These are phyloP conservation scores for Kwoniella heveanensis DNA, from an alignment of 768 basidiomycete genomes.

Conservation along the genomic window DNA sequence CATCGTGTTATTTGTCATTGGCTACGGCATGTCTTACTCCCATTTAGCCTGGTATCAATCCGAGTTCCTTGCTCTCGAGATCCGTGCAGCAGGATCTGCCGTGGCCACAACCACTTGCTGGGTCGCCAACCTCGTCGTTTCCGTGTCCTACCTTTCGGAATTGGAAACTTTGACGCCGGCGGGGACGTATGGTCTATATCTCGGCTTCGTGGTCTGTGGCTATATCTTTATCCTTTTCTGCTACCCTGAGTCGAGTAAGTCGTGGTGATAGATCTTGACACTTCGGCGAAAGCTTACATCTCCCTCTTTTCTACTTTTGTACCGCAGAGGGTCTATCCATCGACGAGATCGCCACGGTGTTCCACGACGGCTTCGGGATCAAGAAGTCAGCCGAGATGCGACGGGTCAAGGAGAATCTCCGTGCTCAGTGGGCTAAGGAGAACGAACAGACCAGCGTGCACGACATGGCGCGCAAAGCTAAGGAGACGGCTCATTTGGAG, in stretches of 20 bases:
- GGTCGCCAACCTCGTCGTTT: constrained; percentile 34
- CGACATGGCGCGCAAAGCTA: constrained; percentile 4
- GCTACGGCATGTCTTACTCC: constrained; percentile 21
- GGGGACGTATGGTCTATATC: constrained; percentile 30
- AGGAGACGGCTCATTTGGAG: constrained; percentile 11
- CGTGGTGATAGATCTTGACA: too few species aligned
- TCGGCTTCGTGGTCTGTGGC: constrained; percentile 21
- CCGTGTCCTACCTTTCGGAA: constrained; percentile 28
- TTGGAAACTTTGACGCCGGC: constrained; percentile 22
- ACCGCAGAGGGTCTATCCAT: constrained; percentile 17
- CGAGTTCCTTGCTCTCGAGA: constrained; percentile 33
- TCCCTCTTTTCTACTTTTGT: too few species aligned
- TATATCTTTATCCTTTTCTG: constrained; percentile 31
- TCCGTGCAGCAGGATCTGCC: constrained; percentile 25
- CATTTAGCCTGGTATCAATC: constrained; percentile 29
- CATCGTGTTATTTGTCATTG: constrained; percentile 25
- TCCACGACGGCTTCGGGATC: constrained; percentile 23
- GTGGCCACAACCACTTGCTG: constrained; percentile 21
- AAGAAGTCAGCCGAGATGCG: constrained; percentile 15
- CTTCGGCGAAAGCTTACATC: too few species aligned
- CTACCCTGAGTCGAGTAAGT: constrained; percentile 30
- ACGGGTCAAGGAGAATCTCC: not conserved
- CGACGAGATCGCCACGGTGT: constrained; percentile 17
- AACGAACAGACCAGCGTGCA: not conserved
- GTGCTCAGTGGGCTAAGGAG: constrained; percentile 5